Conservation (phyloP, 2,329 filamentous ascomycete species). For the Macroventuria anomochaeta region DNA sequence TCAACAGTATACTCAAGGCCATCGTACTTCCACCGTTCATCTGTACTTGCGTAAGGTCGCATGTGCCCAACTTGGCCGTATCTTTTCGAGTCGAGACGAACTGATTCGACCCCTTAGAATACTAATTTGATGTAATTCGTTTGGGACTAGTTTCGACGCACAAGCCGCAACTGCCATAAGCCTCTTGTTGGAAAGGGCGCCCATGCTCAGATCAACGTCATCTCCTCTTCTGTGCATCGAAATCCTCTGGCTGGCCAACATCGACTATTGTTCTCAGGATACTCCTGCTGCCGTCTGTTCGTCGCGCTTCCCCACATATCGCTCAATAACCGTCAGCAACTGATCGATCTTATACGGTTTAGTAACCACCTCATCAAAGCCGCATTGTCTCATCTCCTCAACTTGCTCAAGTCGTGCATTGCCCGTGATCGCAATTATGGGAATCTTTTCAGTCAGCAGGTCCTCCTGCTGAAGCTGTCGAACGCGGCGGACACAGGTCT, state of each 20-base stretch:
- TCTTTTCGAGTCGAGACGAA: no score
- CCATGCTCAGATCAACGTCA: no score
- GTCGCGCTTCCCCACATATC: not conserved
- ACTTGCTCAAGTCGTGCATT: constrained; percentile 42
- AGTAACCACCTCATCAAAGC: constrained; percentile 53
- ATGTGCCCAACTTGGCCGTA: no score
- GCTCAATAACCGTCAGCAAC: constrained; percentile 27
- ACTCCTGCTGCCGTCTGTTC: not conserved
- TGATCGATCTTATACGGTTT: constrained; percentile 57
- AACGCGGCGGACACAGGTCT: constrained; percentile 23
- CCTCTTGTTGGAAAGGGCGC: no score
- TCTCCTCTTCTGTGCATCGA: not conserved
- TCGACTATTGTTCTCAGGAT: not conserved
- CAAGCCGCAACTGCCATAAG: no score
- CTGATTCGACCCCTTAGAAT: no score
- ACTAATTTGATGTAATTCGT: no score
- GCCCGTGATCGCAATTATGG: constrained; percentile 38
- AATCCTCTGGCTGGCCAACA: not conserved
- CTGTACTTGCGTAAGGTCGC: no score
- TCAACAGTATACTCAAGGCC: no score
- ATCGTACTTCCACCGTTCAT: no score
- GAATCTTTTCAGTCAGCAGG: constrained; percentile 15
- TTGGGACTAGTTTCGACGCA: no score
- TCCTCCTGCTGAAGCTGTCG: constrained; percentile 27
- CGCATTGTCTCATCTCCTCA: constrained; percentile 34